phyloP scores from a whole-genome alignment of 192 early-diverging fungal species.

The Gigaspora rosea region DNA sequence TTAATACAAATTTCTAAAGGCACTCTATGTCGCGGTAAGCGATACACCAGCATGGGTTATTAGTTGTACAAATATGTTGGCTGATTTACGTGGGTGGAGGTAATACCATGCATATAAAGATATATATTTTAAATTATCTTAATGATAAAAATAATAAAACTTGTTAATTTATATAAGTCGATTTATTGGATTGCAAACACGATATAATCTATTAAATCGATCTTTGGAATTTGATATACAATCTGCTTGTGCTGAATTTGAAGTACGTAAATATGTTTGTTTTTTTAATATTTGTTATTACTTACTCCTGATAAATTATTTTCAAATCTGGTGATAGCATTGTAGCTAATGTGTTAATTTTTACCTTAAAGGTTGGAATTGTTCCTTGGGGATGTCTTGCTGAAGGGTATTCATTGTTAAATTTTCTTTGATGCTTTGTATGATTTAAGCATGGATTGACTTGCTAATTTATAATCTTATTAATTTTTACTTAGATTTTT shows the following conservation, averaged over 20 bases:
- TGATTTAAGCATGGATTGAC: too few species aligned
- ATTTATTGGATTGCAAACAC: conserved; percentile 42
- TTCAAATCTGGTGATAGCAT: too few species aligned
- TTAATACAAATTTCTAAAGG: not conserved
- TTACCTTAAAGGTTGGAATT: too few species aligned
- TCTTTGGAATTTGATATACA: conserved; percentile 42
- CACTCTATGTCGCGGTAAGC: conserved; percentile 53
- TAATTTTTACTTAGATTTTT: too few species aligned
- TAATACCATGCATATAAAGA: not conserved
- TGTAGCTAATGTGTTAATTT: too few species aligned
- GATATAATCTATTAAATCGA: conserved; percentile 39
- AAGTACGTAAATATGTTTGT: not conserved
- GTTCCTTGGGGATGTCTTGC: too few species aligned
- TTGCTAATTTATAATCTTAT: too few species aligned
- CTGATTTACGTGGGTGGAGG: conserved; percentile 34
- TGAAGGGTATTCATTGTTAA: too few species aligned
- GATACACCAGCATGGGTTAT: conserved; percentile 56
- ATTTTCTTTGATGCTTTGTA: too few species aligned
- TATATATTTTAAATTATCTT: not conserved
- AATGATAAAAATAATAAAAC: not conserved
- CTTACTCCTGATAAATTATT: too few species aligned
- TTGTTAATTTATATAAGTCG: conserved; percentile 8
- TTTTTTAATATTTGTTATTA: too few species aligned
- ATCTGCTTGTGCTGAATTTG: conserved; percentile 40
- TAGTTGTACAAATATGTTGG: conserved; percentile 40